Conservation (phyloP, 2,329 filamentous ascomycete genomes). For the Fonsecaea nubica region DNA sequence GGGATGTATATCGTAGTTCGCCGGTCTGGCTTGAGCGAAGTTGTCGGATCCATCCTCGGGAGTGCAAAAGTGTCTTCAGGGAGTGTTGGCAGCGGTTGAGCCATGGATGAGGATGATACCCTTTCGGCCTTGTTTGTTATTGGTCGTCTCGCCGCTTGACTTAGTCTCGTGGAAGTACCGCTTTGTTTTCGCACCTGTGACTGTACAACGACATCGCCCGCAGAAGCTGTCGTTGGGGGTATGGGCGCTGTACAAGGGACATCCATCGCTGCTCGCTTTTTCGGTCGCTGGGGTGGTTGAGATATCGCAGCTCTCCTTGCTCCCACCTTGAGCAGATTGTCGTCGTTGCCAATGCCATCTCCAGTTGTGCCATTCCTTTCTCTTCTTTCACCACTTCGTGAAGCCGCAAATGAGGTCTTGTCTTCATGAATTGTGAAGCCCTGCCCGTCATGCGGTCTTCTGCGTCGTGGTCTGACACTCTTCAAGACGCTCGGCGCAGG, state of each 20-base stretch:
- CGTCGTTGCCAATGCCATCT: not conserved
- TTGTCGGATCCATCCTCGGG: conserved; percentile 13
- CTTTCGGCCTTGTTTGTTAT: conserved; percentile 10
- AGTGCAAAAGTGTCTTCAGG: conserved; percentile 21
- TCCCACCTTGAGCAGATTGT: conserved; percentile 6
- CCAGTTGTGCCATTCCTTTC: not conserved
- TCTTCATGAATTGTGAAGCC: conserved; percentile 52
- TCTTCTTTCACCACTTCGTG: not conserved
- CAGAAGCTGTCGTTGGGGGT: not conserved
- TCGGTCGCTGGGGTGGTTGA: conserved; percentile 51
- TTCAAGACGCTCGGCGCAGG: conserved; percentile 3
- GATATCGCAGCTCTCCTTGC: conserved; percentile 38
- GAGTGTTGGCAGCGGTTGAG: not conserved
- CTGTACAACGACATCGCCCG: not conserved
- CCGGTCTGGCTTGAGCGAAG: conserved; percentile 40
- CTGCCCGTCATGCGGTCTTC: conserved; percentile 41
- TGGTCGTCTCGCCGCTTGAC: conserved; percentile 25
- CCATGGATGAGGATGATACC: not conserved
- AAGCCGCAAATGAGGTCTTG: not conserved
- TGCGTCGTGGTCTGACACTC: conserved; percentile 39
- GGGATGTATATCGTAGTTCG: conserved; percentile 53
- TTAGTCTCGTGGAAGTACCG: not conserved
- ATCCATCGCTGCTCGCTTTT: conserved; percentile 44
- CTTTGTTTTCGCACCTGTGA: not conserved
- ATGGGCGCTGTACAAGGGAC: conserved; percentile 18